Conservation (phyloP, 1,284 basidiomycete genomes). For the Boletellus deceptivus region DNA sequence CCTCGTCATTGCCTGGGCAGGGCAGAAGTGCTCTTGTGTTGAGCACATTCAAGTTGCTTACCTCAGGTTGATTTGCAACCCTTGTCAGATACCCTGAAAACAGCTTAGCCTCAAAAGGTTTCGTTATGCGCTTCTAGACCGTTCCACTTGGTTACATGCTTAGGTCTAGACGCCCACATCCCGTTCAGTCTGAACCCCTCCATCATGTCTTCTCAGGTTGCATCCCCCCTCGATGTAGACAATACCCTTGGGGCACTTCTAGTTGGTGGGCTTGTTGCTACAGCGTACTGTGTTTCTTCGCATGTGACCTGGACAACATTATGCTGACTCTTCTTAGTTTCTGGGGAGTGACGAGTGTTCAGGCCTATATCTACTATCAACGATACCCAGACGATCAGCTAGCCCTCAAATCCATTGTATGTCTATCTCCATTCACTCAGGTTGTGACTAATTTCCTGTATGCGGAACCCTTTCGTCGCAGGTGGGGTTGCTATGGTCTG, state of each 20-base stretch:
- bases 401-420: conserved; percentile 40
- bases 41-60: too few relatives aligned
- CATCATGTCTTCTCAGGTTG: conserved; percentile 6
- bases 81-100: too few relatives aligned
- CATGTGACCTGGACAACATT: not conserved
- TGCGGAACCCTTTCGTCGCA: not conserved
- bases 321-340: conserved; percentile 35
- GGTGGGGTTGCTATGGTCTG: conserved; percentile 24
- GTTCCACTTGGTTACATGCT: too few relatives aligned
- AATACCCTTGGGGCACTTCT: conserved; percentile 49
- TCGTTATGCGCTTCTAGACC: too few relatives aligned
- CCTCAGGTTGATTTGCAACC: too few relatives aligned
- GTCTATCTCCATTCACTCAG: conserved; percentile 7
- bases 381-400: conserved; percentile 39
- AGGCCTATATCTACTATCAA: conserved; percentile 52
- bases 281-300: conserved; percentile 36
- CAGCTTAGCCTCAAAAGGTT: too few relatives aligned
- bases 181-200: too few relatives aligned
- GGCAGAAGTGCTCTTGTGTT: too few relatives aligned
- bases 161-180: too few relatives aligned
- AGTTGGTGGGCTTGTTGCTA: conserved; percentile 45
- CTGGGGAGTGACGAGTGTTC: conserved; percentile 56
- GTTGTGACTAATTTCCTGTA: not conserved
- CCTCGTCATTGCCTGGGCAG: too few relatives aligned
- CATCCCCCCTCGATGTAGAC: conserved; percentile 16